These are phyloP conservation scores for Aspergillus ruber DNA, from an alignment of 2,329 filamentous ascomycete genomes.

Conservation along the genomic window DNA sequence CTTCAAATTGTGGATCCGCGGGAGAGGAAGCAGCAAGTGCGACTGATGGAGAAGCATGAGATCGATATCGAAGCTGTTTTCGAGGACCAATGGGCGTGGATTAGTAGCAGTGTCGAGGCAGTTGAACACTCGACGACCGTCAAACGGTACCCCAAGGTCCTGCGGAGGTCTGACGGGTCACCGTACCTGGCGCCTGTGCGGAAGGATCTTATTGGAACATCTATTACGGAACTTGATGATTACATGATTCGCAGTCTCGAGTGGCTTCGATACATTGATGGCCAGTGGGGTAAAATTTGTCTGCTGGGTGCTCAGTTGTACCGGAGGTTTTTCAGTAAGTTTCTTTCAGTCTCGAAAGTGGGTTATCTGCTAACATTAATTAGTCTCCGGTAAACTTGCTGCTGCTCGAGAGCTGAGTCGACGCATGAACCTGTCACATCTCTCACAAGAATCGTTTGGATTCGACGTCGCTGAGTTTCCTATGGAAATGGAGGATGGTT, in stretches of 20 bases:
- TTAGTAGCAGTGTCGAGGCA: constrained; percentile 27
- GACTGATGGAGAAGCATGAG: constrained; percentile 66
- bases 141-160: constrained; percentile 36
- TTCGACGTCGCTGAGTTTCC: constrained; percentile 29
- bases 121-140: constrained; percentile 26
- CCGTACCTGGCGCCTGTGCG: constrained; percentile 59
- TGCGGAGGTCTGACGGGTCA: constrained; percentile 44
- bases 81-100: constrained; percentile 55
- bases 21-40: constrained; percentile 62
- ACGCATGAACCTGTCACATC: constrained; percentile 45
- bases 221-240: constrained; percentile 55
- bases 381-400: constrained; percentile 39
- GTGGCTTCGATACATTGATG: constrained; percentile 73
- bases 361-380: constrained; percentile 6
- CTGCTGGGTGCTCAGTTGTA: constrained; percentile 65
- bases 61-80: constrained; percentile 70
- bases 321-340: constrained; percentile 76
- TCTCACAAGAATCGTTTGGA: constrained; percentile 36
- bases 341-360: constrained; percentile 17
- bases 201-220: constrained; percentile 63
- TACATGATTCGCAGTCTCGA: constrained; percentile 73
- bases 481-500: constrained; percentile 15
- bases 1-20: constrained; percentile 62
- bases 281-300: constrained; percentile 66
- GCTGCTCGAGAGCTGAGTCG: constrained; percentile 51